Evolutionary conservation across 75 land plant species (phyloP), one percentile per base, ranked within the genome.

Genomic region (Chamaecyparis obtusa): DNA sequence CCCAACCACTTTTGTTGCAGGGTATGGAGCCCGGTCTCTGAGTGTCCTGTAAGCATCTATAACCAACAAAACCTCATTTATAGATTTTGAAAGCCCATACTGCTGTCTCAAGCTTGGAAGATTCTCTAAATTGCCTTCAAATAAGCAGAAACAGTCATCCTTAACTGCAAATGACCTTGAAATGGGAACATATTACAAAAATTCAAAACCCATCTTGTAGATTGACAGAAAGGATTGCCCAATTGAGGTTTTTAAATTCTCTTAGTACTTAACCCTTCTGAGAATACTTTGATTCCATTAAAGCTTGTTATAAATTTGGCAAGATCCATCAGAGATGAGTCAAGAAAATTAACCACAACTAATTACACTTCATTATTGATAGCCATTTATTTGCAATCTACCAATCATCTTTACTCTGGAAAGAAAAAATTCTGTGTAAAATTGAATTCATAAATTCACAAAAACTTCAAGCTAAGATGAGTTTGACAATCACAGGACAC

Each of bases 21-120:
- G 92, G 87, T 92, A 97, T 6, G 99, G 97, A 14, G 92, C 97
- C 9, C 97, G 91, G 72, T 97, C 99, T 39, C 99, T 84, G 17
- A 97, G 88, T 6, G 91, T 91, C 72, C 82, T 90, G 86, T 97
- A 97, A 56, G 94, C 95, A 86, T 95, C 96, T 13, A 95, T 90
- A 76, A 94, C 89, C 36, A 95, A 72, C 60, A 90, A 41, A 16
- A 87, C 93, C 86, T 96, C 98, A 48, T 86, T 91, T 24, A 93
- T 90, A 46, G 37, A 85, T 88, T 91, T 96, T 15, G 91, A 76
- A 24, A 95, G 90, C 15, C 97, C 98, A 82, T 96, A 96, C 9
- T 90, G 93, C 79, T 92, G 94, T 55, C 88, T 90, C 41, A 96
- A 92, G 10, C 83, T 81, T 9, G 92, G 51, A 21, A 92, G 75